Evolutionary conservation across 768 basidiomycete species (phyloP).

Genomic region (Boletus reticuloceps): DNA sequence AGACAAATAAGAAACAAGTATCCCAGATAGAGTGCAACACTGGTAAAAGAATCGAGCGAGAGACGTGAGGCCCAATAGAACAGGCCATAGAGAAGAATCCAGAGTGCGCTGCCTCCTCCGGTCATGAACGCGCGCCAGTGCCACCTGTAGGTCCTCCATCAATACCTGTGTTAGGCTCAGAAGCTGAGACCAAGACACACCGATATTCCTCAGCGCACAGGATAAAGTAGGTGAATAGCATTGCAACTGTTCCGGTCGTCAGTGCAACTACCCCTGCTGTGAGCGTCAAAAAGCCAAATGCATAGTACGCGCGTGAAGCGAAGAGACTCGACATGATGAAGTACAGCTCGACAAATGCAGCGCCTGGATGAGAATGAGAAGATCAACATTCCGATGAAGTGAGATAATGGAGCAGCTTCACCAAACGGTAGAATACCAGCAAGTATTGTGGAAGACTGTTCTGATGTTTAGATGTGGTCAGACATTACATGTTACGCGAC

Average conservation of each 20-base stretch:
- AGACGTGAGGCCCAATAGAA: conserved; percentile 88
- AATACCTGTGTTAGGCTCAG: neutral
- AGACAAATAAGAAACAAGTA: conserved; percentile 82
- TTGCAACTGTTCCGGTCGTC: conserved; percentile 88
- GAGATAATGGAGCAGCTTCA: conserved; percentile 30
- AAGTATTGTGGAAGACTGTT: conserved; percentile 68
- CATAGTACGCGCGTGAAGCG: conserved; percentile 90
- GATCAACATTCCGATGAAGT: neutral
- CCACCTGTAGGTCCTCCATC: conserved; percentile 56
- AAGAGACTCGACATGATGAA: conserved; percentile 91
- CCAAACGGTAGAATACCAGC: conserved; percentile 92
- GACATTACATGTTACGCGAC: conserved; percentile 18
- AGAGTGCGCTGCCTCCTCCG: conserved; percentile 90
- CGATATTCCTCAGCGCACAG: conserved; percentile 95
- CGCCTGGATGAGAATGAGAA: conserved; percentile 47
- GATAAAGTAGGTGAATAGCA: conserved; percentile 86
- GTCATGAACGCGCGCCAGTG: conserved; percentile 94
- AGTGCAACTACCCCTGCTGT: conserved; percentile 80
- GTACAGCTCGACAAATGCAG: conserved; percentile 93
- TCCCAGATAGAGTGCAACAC: conserved; percentile 83
- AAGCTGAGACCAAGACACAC: conserved; percentile 36
- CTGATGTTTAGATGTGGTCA: conserved; percentile 10
- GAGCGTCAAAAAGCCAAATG: conserved; percentile 91
- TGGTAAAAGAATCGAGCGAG: conserved; percentile 79
- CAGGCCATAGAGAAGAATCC: conserved; percentile 85